A percentile compares a stretch with the other conserved stretches of the same genome.
Evolutionary conservation across 2,329 filamentous ascomycete genomes (phyloP).

Genomic region (Sarocladium brachiariae): DNA sequence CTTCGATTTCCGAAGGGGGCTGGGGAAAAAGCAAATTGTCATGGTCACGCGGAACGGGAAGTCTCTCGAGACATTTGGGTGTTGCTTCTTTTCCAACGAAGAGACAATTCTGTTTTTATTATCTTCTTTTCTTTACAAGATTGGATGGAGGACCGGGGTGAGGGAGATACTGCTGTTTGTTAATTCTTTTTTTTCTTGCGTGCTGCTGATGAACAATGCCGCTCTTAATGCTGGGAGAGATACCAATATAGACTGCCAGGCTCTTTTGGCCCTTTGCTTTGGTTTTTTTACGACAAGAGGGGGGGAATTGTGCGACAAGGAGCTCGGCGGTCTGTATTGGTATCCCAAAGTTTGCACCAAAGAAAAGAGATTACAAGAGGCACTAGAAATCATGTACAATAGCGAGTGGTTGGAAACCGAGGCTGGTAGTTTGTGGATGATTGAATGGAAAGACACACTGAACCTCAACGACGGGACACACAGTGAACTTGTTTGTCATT

Average conservation of each 20-base stretch:
- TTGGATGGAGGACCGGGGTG: neutral
- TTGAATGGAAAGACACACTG: slow-evolving; percentile 8
- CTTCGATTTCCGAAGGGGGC: neutral
- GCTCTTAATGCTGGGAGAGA: slow-evolving; percentile 8
- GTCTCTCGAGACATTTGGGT: neutral
- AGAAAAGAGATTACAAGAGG: neutral
- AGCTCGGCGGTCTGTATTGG: neutral
- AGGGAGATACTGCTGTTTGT: neutral
- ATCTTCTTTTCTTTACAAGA: slow-evolving; percentile 2
- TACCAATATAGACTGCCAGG: slow-evolving; percentile 9
- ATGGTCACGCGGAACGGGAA: slow-evolving; percentile 3
- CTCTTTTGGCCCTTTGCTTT: neutral
- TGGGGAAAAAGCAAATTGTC: slow-evolving; percentile 3
- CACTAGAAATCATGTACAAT: neutral
- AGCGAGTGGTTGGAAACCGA: neutral
- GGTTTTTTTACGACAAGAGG: slow-evolving; percentile 2
- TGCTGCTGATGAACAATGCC: slow-evolving; percentile 1
- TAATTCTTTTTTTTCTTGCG: neutral
- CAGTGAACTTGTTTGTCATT: no score
- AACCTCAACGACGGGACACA: no score
- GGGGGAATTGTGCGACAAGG: neutral
- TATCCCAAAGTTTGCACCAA: slow-evolving; percentile 3
- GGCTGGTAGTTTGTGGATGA: neutral
- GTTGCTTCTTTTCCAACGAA: neutral
- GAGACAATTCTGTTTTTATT: slow-evolving; percentile 6